These are phyloP conservation scores for Phanerochaete sordida DNA, from an alignment of 768 basidiomycete species.

Conservation along the genomic window DNA sequence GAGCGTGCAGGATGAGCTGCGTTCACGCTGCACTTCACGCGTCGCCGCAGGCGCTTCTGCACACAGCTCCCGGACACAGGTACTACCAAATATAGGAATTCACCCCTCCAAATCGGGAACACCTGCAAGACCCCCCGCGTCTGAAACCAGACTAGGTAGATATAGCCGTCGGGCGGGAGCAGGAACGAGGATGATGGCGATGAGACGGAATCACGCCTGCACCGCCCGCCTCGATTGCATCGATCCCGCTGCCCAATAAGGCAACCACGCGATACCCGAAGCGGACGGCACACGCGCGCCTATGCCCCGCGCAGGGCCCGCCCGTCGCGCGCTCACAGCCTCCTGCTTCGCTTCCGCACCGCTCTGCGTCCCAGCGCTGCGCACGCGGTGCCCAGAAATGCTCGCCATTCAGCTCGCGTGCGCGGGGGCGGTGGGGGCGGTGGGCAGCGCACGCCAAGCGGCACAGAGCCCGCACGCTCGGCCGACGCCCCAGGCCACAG, in stretches of 20 bases:
- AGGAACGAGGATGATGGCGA: slow-evolving; percentile 9
- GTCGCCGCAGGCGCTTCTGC: too few relatives aligned
- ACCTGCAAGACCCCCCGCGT: too few relatives aligned
- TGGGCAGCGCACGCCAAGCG: too few relatives aligned
- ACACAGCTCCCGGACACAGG: too few relatives aligned
- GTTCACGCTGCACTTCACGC: too few relatives aligned
- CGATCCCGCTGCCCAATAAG: background rate
- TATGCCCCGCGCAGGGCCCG: background rate
- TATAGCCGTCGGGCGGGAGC: background rate
- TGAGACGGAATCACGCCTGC: slow-evolving; percentile 12
- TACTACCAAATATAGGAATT: too few relatives aligned
- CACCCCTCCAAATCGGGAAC: too few relatives aligned
- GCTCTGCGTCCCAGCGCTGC: background rate
- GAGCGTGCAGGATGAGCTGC: too few relatives aligned
- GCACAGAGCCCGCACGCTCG: background rate
- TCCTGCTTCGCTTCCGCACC: background rate
- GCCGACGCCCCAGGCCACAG: background rate
- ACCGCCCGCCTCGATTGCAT: slow-evolving; percentile 6
- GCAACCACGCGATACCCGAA: slow-evolving; percentile 2
- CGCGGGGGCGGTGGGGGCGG: too few relatives aligned
- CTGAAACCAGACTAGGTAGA: too few relatives aligned
- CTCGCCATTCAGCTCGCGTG: too few relatives aligned
- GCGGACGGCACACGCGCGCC: background rate
- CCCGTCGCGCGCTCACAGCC: background rate
- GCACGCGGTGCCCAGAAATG: background rate